Percentiles rank a stretch among this genome's conserved stretches.
Evolutionary conservation across 2,329 filamentous ascomycete genomes (phyloP).

Genomic region (Hypomyces rosellus): DNA sequence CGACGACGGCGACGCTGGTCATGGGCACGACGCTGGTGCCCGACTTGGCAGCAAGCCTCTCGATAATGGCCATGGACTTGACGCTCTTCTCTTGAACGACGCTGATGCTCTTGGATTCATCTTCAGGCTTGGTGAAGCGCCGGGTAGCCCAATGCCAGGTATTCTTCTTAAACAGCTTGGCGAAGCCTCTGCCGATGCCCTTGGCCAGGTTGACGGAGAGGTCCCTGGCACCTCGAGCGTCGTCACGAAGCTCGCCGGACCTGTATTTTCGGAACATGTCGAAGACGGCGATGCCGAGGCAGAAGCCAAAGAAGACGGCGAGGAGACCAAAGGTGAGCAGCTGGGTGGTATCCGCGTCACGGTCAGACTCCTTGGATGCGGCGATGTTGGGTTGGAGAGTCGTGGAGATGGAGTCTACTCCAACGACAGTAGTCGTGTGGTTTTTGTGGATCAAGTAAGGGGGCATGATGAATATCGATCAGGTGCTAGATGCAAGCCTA

Average conservation of each 20-base stretch:
- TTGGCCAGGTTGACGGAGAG: neutral
- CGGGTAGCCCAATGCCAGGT: neutral
- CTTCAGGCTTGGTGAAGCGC: neutral
- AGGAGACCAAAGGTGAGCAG: neutral
- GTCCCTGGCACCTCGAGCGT: neutral
- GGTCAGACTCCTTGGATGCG: no score
- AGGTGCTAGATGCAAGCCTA: no score
- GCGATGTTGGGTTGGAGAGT: no score
- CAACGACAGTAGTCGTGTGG: no score
- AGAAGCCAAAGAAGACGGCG: neutral
- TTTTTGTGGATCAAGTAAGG: no score
- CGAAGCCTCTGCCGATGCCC: neutral
- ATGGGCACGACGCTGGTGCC: neutral
- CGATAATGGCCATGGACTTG: neutral
- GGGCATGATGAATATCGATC: no score
- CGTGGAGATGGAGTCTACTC: no score
- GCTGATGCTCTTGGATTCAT: neutral
- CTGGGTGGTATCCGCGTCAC: no score
- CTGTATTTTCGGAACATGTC: constrained; percentile 2
- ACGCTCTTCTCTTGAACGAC: neutral
- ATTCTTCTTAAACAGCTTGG: neutral
- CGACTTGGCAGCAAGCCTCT: constrained; percentile 2
- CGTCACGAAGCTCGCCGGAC: neutral
- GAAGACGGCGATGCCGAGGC: neutral
- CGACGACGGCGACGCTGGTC: no score